phyloP scores from a whole-genome alignment of 2,329 filamentous ascomycete species.

The Stagonosporopsis rhizophila region DNA sequence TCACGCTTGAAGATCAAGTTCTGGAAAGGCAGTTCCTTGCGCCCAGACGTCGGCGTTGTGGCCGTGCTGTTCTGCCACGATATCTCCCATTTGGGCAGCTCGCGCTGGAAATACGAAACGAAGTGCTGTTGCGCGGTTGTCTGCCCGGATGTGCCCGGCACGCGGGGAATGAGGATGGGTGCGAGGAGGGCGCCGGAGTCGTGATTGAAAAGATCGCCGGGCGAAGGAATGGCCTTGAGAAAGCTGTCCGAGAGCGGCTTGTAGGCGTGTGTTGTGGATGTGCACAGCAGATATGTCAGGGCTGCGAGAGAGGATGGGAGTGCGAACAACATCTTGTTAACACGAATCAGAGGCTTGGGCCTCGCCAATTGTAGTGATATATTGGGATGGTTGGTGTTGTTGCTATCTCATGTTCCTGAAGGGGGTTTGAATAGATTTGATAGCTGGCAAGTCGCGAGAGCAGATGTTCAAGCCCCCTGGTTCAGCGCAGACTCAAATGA shows the following conservation, averaged over 20 bases:
- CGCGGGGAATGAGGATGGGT: conserved; percentile 85
- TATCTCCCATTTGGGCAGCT: conserved; percentile 80
- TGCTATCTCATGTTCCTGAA: conserved; percentile 5
- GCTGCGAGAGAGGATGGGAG: conserved; percentile 21
- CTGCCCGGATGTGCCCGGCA: conserved; percentile 84
- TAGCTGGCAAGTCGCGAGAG: background rate
- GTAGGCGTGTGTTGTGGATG: conserved; percentile 55
- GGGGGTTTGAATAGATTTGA: background rate
- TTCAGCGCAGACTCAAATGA: conserved; percentile 29
- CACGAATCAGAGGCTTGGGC: background rate
- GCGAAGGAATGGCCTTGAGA: conserved; percentile 74
- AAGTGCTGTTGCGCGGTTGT: conserved; percentile 79
- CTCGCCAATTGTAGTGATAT: background rate
- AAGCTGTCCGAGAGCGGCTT: conserved; percentile 75
- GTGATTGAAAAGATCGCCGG: conserved; percentile 78
- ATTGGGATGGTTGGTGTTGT: background rate
- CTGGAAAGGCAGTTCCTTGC: conserved; percentile 76
- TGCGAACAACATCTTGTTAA: conserved; percentile 25
- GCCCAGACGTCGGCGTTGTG: conserved; percentile 77
- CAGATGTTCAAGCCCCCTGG: conserved; percentile 9
- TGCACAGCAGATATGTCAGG: conserved; percentile 22
- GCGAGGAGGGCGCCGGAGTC: conserved; percentile 76
- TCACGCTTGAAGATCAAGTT: conserved; percentile 89
- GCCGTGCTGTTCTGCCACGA: conserved; percentile 90
- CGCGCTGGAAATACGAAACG: conserved; percentile 75